A percentile compares a stretch with the other conserved stretches of the same genome.
Conservation (phyloP, 2,329 filamentous ascomycete genomes). For the Alternaria sp. region DNA sequence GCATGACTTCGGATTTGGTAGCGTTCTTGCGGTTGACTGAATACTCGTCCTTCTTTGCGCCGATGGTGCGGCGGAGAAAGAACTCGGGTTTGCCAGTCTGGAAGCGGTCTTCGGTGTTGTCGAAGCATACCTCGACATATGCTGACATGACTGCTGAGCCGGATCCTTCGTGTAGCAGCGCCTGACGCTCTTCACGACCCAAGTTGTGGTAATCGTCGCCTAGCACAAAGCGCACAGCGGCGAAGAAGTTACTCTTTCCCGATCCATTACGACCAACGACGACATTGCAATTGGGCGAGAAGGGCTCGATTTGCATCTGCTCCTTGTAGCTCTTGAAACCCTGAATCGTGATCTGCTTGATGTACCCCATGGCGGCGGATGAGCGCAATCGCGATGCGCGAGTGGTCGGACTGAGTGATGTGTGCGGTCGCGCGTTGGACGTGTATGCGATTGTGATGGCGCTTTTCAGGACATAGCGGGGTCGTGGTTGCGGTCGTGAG, state of each 20-base stretch:
- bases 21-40: constrained; percentile 96
- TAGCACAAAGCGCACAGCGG: constrained; percentile 96
- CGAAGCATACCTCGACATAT: constrained; percentile 99
- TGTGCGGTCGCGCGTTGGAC: neutral
- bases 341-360: constrained; percentile 99
- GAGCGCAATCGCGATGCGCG: constrained; percentile 4
- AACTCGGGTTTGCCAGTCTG: constrained; percentile 91
- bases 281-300: constrained; percentile 96
- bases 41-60: constrained; percentile 98
- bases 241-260: constrained; percentile 99
- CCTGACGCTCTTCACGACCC: constrained; percentile 93
- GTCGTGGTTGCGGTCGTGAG: constrained; percentile 9
- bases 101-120: constrained; percentile 95
- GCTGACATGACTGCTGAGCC: constrained; percentile 98
- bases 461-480: constrained; percentile 27
- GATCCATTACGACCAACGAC: constrained; percentile 99
- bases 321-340: constrained; percentile 99
- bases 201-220: constrained; percentile 97
- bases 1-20: constrained; percentile 92
- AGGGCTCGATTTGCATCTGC: constrained; percentile 97
- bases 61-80: constrained; percentile 90
- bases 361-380: constrained; percentile 63
- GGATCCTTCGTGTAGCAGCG: constrained; percentile 95
- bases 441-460: constrained; percentile 17
- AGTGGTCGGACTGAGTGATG: neutral